These are phyloP conservation scores for Aspergillus heteromorphus DNA, from an alignment of 495 filamentous ascomycete species.

Conservation along the genomic window DNA sequence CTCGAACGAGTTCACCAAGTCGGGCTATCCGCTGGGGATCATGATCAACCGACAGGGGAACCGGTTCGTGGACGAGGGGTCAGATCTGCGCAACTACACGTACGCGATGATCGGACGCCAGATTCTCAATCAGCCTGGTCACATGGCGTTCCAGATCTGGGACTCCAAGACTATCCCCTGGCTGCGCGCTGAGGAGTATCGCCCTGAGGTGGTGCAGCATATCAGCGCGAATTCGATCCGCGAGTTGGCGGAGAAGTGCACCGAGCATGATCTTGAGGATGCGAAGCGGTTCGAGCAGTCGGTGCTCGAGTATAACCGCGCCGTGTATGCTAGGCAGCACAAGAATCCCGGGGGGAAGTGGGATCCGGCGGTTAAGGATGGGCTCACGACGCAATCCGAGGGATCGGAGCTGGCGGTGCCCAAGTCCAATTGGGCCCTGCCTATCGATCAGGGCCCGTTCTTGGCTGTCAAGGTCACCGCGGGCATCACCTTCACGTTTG, in stretches of 20 bases:
- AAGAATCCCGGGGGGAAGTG: conserved; percentile 38
- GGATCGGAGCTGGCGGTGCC: conserved; percentile 28
- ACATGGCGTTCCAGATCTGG: conserved; percentile 59
- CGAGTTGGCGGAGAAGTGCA: conserved; percentile 47
- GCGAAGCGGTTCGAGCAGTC: conserved; percentile 40
- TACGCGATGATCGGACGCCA: conserved; percentile 56
- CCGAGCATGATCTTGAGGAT: conserved; percentile 36
- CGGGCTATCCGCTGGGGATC: conserved; percentile 58
- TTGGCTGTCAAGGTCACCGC: conserved; percentile 53
- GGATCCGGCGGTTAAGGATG: conserved; percentile 53
- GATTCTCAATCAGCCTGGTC: conserved; percentile 50
- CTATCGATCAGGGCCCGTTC: conserved; percentile 51
- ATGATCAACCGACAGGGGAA: conserved; percentile 54
- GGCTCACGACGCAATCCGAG: conserved; percentile 48
- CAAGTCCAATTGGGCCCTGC: conserved; percentile 61
- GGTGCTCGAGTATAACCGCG: conserved; percentile 48
- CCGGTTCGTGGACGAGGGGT: conserved; percentile 59
- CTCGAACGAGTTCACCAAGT: conserved; percentile 63
- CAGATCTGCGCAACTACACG: conserved; percentile 58
- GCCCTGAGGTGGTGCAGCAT: conserved; percentile 46
- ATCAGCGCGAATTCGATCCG: conserved; percentile 44
- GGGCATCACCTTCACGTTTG: conserved; percentile 64
- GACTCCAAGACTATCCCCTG: conserved; percentile 42
- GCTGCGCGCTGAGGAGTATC: conserved; percentile 55
- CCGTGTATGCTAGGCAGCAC: conserved; percentile 31